phyloP scores from a whole-genome alignment of 208 protist species.

The Trypanosoma vivax region DNA sequence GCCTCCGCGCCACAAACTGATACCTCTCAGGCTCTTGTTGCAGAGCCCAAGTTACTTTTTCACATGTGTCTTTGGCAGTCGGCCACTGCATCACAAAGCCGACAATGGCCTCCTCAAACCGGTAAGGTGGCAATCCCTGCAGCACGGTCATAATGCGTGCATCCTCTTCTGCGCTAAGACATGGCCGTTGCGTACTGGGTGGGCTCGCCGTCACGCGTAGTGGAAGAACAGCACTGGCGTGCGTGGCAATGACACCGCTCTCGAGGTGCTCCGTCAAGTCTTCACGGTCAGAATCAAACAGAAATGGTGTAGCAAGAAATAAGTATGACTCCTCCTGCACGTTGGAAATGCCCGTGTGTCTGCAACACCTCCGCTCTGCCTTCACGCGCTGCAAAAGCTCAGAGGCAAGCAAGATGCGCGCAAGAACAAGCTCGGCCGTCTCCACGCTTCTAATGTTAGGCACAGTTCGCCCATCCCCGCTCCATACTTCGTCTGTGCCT shows the following conservation, averaged over 20 bases:
- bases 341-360: too few relatives aligned
- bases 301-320: conserved; percentile 39
- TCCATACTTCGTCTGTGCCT: background rate
- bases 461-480: background rate
- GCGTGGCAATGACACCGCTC: conserved; percentile 25
- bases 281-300: conserved; percentile 28
- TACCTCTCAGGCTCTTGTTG: background rate
- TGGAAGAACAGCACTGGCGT: conserved; percentile 39
- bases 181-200: conserved; percentile 18
- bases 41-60: conserved; percentile 30
- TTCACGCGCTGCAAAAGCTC: conserved; percentile 3
- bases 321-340: conserved; percentile 22
- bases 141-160: background rate
- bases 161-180: background rate
- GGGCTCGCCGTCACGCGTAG: conserved; percentile 18
- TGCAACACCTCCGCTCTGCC: background rate
- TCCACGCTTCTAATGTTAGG: conserved; percentile 8
- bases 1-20: conserved; percentile 18
- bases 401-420: conserved; percentile 14
- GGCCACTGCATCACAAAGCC: conserved; percentile 53
- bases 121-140: conserved; percentile 9
- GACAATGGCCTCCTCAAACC: conserved; percentile 18
- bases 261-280: conserved; percentile 35
- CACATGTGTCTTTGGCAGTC: conserved; percentile 15
- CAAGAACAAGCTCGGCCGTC: conserved; percentile 10